Conservation (phyloP, 495 filamentous ascomycete genomes). For the Aspergillus sclerotiicarbonarius region DNA sequence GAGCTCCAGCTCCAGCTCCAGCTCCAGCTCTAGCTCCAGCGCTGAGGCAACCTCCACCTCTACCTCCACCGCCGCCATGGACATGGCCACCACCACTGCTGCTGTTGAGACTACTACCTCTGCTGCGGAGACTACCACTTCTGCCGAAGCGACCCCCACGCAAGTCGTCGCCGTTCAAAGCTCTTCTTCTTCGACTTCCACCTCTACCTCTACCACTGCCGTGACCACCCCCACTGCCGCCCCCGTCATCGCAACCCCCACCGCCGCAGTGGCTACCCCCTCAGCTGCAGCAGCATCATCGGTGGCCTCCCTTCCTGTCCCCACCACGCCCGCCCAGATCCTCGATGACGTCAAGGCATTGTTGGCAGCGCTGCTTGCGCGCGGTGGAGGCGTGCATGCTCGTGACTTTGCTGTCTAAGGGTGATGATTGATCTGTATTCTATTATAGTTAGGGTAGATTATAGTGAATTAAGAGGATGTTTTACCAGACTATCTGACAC, state of each 20-base stretch:
- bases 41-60: background rate
- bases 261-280: background rate
- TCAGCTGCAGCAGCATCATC: background rate
- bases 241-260: background rate
- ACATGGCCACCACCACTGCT: background rate
- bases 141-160: background rate
- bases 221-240: background rate
- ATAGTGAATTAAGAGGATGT: no score
- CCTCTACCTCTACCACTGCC: background rate
- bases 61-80: background rate
- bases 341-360: background rate
- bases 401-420: background rate
- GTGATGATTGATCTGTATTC: no score
- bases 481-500: no score
- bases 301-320: background rate
- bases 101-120: background rate
- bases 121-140: background rate
- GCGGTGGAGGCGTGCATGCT: background rate
- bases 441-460: no score
- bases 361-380: background rate
- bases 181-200: no score
- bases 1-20: background rate
- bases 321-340: background rate
- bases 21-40: background rate
- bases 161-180: background rate